A percentile compares a stretch with the other conserved stretches of the same genome.
These are phyloP conservation scores for Rhodomyrtus tomentosa DNA, from an alignment of 345 rosid genomes.

Conservation along the genomic window DNA sequence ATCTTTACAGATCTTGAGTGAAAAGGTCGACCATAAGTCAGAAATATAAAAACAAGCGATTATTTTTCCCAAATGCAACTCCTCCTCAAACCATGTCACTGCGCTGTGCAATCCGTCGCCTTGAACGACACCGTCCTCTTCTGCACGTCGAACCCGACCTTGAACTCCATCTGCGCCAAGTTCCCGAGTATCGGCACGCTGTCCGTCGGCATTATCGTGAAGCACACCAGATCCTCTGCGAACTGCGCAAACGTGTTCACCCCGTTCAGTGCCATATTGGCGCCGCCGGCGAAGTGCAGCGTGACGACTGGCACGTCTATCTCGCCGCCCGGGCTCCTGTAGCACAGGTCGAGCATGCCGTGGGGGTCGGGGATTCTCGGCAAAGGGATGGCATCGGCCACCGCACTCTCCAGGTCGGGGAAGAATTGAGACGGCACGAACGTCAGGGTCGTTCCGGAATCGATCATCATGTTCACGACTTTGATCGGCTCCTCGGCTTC, in stretches of 20 bases:
- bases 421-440: constrained; percentile 23
- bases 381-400: constrained; percentile 12
- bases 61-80: not conserved
- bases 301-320: constrained; percentile 26
- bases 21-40: not conserved
- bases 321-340: constrained; percentile 9
- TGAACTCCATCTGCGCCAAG: constrained; percentile 25
- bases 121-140: constrained; percentile 23
- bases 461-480: constrained; percentile 42
- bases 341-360: not conserved
- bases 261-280: constrained; percentile 33
- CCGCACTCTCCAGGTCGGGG: constrained; percentile 5
- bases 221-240: constrained; percentile 17
- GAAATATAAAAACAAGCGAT: not conserved
- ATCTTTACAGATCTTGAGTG: not conserved
- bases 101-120: constrained; percentile 24
- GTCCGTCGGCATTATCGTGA: constrained; percentile 15
- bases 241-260: constrained; percentile 16
- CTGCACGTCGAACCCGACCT: constrained; percentile 33
- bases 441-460: constrained; percentile 50
- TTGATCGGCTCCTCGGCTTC: not conserved
- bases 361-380: constrained; percentile 15
- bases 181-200: constrained; percentile 24
- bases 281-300: constrained; percentile 29
- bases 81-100: not conserved